Evolutionary conservation across 768 basidiomycete genomes (phyloP), one percentile per base, ranked within the genome.

Genomic region (Lentinula guzmanii): DNA sequence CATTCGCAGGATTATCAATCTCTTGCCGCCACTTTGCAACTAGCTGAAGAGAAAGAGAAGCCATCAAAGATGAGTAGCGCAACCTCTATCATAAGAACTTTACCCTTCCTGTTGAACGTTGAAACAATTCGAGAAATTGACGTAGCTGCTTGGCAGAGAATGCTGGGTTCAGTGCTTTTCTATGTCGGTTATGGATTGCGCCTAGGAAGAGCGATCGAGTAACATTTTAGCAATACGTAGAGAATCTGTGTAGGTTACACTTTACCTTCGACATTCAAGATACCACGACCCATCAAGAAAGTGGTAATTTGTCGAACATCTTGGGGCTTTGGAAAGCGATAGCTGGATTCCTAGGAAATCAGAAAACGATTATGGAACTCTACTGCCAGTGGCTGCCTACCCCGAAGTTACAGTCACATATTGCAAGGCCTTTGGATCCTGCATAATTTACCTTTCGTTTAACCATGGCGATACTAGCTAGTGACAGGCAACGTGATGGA

Each of bases 151-250:
- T 64, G 0, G 62, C 52, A 13, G 70, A 69, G 52, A 75, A 75
- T 2, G 72, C 72, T 11, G 72, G 74, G 16, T 70, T 64, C 69
- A 75, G 72, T 13, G 69, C 69, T 58, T 75, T 75, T 41, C 74
- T 61, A 24, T 74, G 72, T 10, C 72, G 66, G n/a, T 68, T 67
- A 57, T 73, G 72, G 5, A 55, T 58, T 39, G 35, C 50, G 24
- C 67, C 66, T 52, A 62, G 8, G 35, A 24, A 24, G 31, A 39
- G 37, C 5, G 24, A n/a, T 11, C 28, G 31, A 52, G 33, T 9
- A 18, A 33, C 2, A 4, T 4, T 4, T 33, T 10, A 35, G 4
- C 13, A 10, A 37, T 15, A 5, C 11, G 8, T 15, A 7, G 39
- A 13, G 8, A 15, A 33, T 15, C 7, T 24, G 34, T 8, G 34